phyloP scores from a whole-genome alignment of 768 basidiomycete genomes.

The Arthromyces matolae region DNA sequence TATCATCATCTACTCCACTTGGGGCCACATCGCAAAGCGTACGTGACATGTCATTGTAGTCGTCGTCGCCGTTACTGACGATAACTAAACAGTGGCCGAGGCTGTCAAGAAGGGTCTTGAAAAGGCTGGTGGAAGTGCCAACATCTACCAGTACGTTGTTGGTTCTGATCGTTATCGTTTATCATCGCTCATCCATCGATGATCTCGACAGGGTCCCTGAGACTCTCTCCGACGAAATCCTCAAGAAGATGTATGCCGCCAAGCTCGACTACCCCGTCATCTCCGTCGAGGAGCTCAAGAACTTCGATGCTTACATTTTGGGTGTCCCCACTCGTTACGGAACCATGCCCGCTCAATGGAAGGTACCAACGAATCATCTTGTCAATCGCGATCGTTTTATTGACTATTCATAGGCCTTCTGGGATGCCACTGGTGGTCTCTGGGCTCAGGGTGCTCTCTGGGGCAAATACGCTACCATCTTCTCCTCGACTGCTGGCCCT shows the following conservation, averaged over 20 bases:
- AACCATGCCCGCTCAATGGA: constrained; percentile 76
- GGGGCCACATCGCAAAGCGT: constrained; percentile 71
- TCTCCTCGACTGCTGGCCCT: constrained; percentile 67
- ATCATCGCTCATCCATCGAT: background rate
- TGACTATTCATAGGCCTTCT: constrained; percentile 51
- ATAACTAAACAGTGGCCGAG: constrained; percentile 53
- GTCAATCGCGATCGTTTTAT: too few species aligned
- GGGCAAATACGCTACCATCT: constrained; percentile 75
- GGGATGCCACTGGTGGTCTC: constrained; percentile 70
- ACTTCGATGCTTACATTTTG: constrained; percentile 71
- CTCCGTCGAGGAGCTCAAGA: constrained; percentile 44
- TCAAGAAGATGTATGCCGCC: constrained; percentile 67
- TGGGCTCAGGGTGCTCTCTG: constrained; percentile 58
- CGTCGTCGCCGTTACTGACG: background rate
- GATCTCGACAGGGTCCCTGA: constrained; percentile 65
- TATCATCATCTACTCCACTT: constrained; percentile 71
- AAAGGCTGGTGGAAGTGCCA: constrained; percentile 44
- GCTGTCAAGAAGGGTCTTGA: constrained; percentile 45
- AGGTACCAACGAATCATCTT: too few species aligned
- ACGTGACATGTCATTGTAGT: constrained; percentile 23
- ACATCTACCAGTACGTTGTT: constrained; percentile 50
- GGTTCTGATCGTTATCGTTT: background rate
- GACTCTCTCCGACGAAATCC: constrained; percentile 68
- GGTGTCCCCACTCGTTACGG: constrained; percentile 83
- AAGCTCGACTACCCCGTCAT: constrained; percentile 73